Evolutionary conservation across 208 protist genomes (phyloP).

Genomic region (Crithidia sp.): DNA sequence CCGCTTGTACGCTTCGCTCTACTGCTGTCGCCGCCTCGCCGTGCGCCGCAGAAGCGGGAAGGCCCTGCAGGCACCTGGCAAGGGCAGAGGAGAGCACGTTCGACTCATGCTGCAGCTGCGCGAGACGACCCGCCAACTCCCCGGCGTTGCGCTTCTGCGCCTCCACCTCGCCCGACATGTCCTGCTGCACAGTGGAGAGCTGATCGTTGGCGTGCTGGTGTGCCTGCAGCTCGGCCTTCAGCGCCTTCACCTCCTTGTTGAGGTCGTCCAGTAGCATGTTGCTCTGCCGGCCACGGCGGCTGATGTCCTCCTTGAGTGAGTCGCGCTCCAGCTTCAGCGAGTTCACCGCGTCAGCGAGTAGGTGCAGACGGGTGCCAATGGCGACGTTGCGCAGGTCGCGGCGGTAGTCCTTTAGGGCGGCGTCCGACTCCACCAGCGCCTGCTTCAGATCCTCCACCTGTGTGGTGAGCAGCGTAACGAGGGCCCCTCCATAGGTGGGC

Average conservation of each 20-base stretch:
- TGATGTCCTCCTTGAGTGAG: constrained; percentile 52
- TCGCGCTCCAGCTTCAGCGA: constrained; percentile 50
- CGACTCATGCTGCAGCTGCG: constrained; percentile 37
- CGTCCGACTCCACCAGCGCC: constrained; percentile 53
- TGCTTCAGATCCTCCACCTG: constrained; percentile 54
- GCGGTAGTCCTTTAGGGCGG: constrained; percentile 25
- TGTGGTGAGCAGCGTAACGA: constrained; percentile 27
- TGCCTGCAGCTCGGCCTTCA: constrained; percentile 21
- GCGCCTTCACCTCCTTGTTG: constrained; percentile 24
- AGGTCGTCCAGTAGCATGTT: constrained; percentile 35
- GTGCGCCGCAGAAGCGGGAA: constrained; percentile 2
- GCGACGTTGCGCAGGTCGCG: constrained; percentile 20
- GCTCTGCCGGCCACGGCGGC: constrained; percentile 37
- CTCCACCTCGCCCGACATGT: constrained; percentile 10
- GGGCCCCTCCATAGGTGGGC: constrained; percentile 18
- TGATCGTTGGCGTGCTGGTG: constrained; percentile 2
- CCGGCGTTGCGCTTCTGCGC: constrained; percentile 21
- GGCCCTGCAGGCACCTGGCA: constrained; percentile 12
- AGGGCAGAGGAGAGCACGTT: constrained; percentile 39
- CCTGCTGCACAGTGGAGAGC: constrained; percentile 1
- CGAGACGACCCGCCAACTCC: constrained; percentile 21
- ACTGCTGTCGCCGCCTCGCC: constrained; percentile 14
- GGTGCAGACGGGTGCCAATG: constrained; percentile 43
- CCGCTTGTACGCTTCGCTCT: constrained; percentile 42
- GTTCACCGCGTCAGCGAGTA: constrained; percentile 36